These are phyloP conservation scores for Pleurotus cornucopiae DNA, from an alignment of 768 basidiomycete genomes.

Conservation along the genomic window DNA sequence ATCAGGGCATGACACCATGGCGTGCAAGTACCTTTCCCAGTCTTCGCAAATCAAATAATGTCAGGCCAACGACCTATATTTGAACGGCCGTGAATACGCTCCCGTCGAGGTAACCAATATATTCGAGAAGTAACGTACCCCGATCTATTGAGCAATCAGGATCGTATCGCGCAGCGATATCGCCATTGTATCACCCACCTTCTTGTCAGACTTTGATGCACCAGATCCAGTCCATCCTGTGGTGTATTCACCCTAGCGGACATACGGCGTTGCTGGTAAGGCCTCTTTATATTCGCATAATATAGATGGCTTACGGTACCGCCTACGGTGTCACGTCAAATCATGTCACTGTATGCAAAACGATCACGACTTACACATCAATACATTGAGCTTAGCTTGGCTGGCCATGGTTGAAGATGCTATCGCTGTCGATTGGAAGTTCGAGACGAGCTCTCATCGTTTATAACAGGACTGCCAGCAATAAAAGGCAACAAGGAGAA, in stretches of 20 bases:
- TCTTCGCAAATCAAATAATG: slow-evolving; percentile 85
- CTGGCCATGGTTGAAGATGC: slow-evolving; percentile 14
- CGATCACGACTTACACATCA: slow-evolving; percentile 62
- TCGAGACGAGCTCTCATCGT: neutral
- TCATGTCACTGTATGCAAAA: neutral
- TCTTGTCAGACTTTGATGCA: slow-evolving; percentile 94
- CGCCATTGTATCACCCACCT: slow-evolving; percentile 39
- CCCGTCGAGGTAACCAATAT: neutral
- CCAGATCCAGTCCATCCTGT: slow-evolving; percentile 92
- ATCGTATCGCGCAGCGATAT: neutral
- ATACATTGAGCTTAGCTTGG: slow-evolving; percentile 54
- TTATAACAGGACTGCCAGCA: neutral
- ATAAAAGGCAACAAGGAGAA: neutral
- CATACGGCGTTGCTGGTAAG: no score
- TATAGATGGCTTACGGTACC: slow-evolving; percentile 28
- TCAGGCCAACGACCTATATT: slow-evolving; percentile 78
- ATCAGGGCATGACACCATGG: neutral
- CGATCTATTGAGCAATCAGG: slow-evolving; percentile 44
- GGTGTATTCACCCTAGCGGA: slow-evolving; percentile 76
- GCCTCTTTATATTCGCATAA: no score
- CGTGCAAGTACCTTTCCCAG: slow-evolving; percentile 57
- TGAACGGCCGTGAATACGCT: slow-evolving; percentile 12
- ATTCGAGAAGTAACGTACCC: slow-evolving; percentile 38
- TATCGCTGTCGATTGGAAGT: no score
- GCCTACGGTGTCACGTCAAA: slow-evolving; percentile 20